Percentiles rank a stretch among this genome's conserved stretches.
phyloP scores from a whole-genome alignment of 2,329 filamentous ascomycete species.

The Colletotrichum theobromicola region DNA sequence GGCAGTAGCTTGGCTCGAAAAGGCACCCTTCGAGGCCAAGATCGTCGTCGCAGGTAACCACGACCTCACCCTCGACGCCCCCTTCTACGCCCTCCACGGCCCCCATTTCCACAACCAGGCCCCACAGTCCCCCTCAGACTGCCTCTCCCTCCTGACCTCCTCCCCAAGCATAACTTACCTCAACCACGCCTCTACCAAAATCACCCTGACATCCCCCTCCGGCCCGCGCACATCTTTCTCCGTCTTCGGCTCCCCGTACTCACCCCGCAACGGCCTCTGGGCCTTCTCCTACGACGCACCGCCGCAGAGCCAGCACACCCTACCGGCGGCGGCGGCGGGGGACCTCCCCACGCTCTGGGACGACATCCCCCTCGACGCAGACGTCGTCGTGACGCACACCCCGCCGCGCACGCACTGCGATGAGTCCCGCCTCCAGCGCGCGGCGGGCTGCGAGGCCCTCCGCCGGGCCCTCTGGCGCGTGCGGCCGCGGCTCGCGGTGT shows the following conservation, averaged over 20 bases:
- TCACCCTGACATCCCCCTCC: constrained; percentile 57
- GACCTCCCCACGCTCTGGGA: constrained; percentile 59
- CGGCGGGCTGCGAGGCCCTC: constrained; percentile 66
- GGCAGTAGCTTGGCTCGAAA: constrained; percentile 70
- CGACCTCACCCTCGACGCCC: constrained; percentile 72
- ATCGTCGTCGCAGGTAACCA: constrained; percentile 79
- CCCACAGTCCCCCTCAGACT: constrained; percentile 57
- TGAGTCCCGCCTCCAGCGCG: constrained; percentile 38
- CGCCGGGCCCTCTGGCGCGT: constrained; percentile 62
- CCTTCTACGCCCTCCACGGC: constrained; percentile 62
- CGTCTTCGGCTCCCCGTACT: constrained; percentile 75
- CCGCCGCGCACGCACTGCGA: constrained; percentile 68
- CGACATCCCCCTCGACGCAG: constrained; percentile 62
- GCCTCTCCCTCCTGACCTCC: constrained; percentile 57
- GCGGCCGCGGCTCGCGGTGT: constrained; percentile 69
- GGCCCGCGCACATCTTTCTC: constrained; percentile 67
- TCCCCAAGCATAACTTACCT: constrained; percentile 69
- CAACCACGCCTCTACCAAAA: constrained; percentile 57
- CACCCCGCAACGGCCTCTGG: constrained; percentile 63
- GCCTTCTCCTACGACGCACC: constrained; percentile 67
- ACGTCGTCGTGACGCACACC: constrained; percentile 75
- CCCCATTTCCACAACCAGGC: constrained; percentile 60
- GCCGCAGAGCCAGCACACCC: not conserved
- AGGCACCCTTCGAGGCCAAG: constrained; percentile 71
- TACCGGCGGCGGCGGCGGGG: not conserved